Evolutionary conservation across 139 green algal species (phyloP), one percentile per base, ranked within the genome.

Genomic region (Chlorella sorokiniana): DNA sequence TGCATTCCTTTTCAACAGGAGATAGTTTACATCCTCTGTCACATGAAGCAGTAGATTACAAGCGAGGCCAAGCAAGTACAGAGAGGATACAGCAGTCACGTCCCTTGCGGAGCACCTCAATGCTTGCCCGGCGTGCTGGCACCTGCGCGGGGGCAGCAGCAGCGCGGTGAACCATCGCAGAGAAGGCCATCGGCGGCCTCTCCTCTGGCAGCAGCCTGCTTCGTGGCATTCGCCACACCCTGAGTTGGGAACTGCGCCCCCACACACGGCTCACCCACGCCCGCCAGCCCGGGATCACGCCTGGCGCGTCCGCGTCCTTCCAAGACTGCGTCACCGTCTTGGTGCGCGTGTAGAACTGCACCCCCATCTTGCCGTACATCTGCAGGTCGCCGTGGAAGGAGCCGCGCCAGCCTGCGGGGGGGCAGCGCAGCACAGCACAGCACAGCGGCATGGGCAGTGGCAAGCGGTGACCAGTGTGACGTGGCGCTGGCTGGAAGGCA

Each of bases 301-400:
- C 71, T 11, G 41, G 27, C 29, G 45, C 33, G 7, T 67, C 75
- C 10, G 33, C 25, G 29, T 80, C 77, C 48, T 75, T 80, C 96
- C 96, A 99, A 72, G 90, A 91, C 54, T 92, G 79, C 1, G 95
- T 99, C 10, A 99, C 87, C 0, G 96, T 99, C 91, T 99, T 99
- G 40, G 89, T 90, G 68, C 96, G 91, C 0, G 96, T 99, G 86
- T 92, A 99, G 76, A 99, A 99, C 56, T 83, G 77, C 64, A 72
- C 77, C 1, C 64, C 64, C 77, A 83, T 83, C 64, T 64, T 64
- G 35, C 72, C 69, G 29, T 81, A 81, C 88, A 95, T 95, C 87
- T 96, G 93, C 73, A 98, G 84, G 85, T 98, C 95, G 35, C 95
- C 94, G n/a, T 81, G 52, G 65, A 99, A 98, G 11, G 93, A 98